These are phyloP conservation scores for Diddensiella caesifluorescens DNA, from an alignment of 805 yeast genomes.

Conservation along the genomic window DNA sequence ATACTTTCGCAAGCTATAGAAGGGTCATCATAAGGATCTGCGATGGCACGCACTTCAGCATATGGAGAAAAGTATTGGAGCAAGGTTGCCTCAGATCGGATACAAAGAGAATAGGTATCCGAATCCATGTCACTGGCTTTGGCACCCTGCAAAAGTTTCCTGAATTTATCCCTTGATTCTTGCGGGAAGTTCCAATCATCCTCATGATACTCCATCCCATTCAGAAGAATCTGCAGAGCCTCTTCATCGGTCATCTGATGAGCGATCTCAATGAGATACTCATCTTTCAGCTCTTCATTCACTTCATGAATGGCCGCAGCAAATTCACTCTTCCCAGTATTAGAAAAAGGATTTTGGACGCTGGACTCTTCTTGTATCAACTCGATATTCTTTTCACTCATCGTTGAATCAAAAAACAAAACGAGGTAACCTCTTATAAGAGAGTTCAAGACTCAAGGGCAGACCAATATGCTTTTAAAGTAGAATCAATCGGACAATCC, in stretches of 20 bases:
- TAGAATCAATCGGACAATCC: too few species aligned
- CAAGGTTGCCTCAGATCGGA: conserved; percentile 39
- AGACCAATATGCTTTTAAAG: too few species aligned
- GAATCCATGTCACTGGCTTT: conserved; percentile 14
- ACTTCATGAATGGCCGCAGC: not conserved
- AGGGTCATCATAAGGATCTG: conserved; percentile 48
- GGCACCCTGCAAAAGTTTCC: conserved; percentile 24
- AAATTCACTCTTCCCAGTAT: not conserved
- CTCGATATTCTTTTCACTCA: not conserved
- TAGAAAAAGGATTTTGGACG: not conserved
- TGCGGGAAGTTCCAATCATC: conserved; percentile 46
- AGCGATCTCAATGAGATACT: not conserved
- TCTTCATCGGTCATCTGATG: conserved; percentile 27
- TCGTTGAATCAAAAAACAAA: too few species aligned
- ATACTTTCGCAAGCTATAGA: conserved; percentile 41
- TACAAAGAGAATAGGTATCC: conserved; percentile 26
- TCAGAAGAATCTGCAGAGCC: conserved; percentile 37
- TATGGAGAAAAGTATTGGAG: conserved; percentile 43
- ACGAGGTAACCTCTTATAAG: too few species aligned
- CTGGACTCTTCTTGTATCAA: not conserved
- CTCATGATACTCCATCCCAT: conserved; percentile 39
- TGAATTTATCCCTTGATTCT: conserved; percentile 34
- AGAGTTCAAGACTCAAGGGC: too few species aligned
- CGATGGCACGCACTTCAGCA: conserved; percentile 54
- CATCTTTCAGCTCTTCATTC: not conserved